phyloP scores from a whole-genome alignment of 2,329 filamentous ascomycete species.

The Plectosphaerella cucumerina region DNA sequence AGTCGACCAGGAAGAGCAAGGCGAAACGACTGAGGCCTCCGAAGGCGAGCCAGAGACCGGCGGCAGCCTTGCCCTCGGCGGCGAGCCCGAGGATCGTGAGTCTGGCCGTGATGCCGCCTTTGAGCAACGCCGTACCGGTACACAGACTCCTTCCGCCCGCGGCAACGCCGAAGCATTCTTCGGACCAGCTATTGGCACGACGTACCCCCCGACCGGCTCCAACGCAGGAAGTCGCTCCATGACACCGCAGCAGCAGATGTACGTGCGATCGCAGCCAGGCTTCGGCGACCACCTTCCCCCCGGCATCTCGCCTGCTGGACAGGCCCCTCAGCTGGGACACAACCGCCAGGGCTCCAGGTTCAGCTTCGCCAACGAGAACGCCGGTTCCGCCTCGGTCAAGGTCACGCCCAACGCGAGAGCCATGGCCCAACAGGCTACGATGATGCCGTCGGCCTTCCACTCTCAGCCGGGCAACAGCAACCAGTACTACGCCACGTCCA shows the following conservation, averaged over 20 bases:
- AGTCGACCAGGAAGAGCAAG: slow-evolving; percentile 43
- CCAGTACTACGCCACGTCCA: slow-evolving; percentile 78
- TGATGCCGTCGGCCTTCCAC: slow-evolving; percentile 69
- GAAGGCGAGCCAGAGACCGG: slow-evolving; percentile 80
- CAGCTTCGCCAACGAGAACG: slow-evolving; percentile 78
- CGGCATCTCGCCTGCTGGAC: slow-evolving; percentile 41
- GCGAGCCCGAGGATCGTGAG: slow-evolving; percentile 83
- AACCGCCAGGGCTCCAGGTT: slow-evolving; percentile 79
- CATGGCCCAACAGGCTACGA: slow-evolving; percentile 82
- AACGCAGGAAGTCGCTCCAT: slow-evolving; percentile 53
- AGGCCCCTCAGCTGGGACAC: slow-evolving; percentile 43
- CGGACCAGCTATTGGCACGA: neutral
- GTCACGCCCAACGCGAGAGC: slow-evolving; percentile 73
- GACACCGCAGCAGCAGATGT: slow-evolving; percentile 32
- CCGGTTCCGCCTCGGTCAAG: slow-evolving; percentile 65
- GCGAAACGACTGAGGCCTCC: slow-evolving; percentile 40
- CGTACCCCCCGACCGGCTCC: slow-evolving; percentile 47
- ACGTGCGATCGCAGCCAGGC: slow-evolving; percentile 60
- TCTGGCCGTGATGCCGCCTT: slow-evolving; percentile 44
- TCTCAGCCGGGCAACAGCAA: slow-evolving; percentile 46
- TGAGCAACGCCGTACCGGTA: slow-evolving; percentile 40
- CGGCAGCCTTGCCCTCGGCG: slow-evolving; percentile 81
- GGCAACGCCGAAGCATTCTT: slow-evolving; percentile 27
- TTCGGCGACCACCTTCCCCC: slow-evolving; percentile 49
- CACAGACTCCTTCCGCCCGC: slow-evolving; percentile 38